These are phyloP conservation scores for Rasamsonia emersonii DNA, from an alignment of 2,329 filamentous ascomycete species.

Conservation along the genomic window DNA sequence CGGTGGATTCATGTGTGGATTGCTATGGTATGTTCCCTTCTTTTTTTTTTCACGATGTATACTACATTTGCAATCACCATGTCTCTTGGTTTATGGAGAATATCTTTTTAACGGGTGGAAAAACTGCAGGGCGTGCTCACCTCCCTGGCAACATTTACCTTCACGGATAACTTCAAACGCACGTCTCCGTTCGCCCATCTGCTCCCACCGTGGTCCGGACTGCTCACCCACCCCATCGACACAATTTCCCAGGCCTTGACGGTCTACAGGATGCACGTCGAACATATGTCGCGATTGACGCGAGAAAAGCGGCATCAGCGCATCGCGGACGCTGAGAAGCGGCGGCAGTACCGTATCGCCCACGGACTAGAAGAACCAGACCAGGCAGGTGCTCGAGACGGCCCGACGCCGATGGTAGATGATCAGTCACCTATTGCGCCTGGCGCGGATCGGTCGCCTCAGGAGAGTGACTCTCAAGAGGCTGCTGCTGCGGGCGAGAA, in stretches of 20 bases:
- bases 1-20: slow-evolving; percentile 70
- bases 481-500: slow-evolving; percentile 20
- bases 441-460: slow-evolving; percentile 13
- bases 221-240: slow-evolving; percentile 60
- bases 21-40: slow-evolving; percentile 56
- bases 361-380: slow-evolving; percentile 62
- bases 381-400: slow-evolving; percentile 26
- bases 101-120: background rate
- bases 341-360: slow-evolving; percentile 73
- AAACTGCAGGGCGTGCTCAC: slow-evolving; percentile 54
- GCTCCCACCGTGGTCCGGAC: slow-evolving; percentile 61
- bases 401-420: slow-evolving; percentile 25
- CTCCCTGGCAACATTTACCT: slow-evolving; percentile 61
- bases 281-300: slow-evolving; percentile 60
- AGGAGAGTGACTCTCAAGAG: background rate
- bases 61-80: too few species aligned
- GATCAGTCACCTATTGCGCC: slow-evolving; percentile 32
- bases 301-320: slow-evolving; percentile 63
- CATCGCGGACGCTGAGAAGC: slow-evolving; percentile 80
- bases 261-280: slow-evolving; percentile 68
- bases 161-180: slow-evolving; percentile 67
- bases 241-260: slow-evolving; percentile 58
- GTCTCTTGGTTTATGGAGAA: too few species aligned
- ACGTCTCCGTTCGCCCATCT: slow-evolving; percentile 74
- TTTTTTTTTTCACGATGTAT: slow-evolving; percentile 4